phyloP scores from a whole-genome alignment of 1,284 basidiomycete genomes.

The Meira nashicola region DNA sequence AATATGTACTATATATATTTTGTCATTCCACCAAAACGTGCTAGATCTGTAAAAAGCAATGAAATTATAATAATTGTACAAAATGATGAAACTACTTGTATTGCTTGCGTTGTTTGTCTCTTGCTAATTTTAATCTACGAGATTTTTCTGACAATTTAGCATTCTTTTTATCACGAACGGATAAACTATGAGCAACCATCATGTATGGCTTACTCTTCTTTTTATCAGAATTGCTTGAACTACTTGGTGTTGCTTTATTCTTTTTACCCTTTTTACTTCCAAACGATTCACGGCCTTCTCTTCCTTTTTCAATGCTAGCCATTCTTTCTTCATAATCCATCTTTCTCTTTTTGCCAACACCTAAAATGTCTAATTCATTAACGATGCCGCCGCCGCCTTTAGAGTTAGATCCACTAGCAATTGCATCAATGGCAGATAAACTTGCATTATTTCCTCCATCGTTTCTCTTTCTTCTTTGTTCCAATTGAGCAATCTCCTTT shows the following conservation, averaged over 20 bases:
- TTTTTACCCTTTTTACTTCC: constrained; percentile 57
- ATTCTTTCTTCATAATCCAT: constrained; percentile 91
- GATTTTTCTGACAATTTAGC: constrained; percentile 47
- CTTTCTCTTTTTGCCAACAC: constrained; percentile 88
- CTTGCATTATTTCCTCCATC: constrained; percentile 23
- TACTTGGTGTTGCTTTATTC: constrained; percentile 45
- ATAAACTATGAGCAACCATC: constrained; percentile 45
- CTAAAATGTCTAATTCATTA: constrained; percentile 64
- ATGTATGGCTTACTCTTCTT: constrained; percentile 46
- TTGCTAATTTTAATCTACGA: constrained; percentile 38
- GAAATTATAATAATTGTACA: background rate
- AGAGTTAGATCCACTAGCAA: too few relatives aligned
- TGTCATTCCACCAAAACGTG: background rate
- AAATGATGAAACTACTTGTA: constrained; percentile 10
- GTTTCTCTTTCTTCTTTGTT: constrained; percentile 61
- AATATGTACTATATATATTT: background rate
- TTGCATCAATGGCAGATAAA: constrained; percentile 52
- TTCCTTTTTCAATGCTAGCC: constrained; percentile 82
- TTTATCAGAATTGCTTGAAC: constrained; percentile 45
- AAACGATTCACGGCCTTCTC: constrained; percentile 93
- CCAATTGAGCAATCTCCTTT: constrained; percentile 63
- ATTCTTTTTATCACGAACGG: constrained; percentile 47
- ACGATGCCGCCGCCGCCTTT: constrained; percentile 19
- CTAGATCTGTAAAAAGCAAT: background rate
- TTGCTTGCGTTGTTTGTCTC: constrained; percentile 44